Conservation (phyloP, 495 filamentous ascomycete species). For the Podospora pseudocomata region DNA sequence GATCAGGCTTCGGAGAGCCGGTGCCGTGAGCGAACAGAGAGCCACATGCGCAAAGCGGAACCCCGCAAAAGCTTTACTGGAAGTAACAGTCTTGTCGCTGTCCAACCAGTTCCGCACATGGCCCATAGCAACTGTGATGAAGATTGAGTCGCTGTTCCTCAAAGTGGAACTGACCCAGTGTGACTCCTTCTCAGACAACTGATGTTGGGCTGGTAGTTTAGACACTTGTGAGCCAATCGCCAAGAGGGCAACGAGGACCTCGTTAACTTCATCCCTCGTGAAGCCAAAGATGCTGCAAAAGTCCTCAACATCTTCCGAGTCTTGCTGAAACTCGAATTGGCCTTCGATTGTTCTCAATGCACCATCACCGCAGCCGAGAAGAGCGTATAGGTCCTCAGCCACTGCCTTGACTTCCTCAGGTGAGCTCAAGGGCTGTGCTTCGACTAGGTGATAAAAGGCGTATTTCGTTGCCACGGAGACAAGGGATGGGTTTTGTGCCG, state of each 20-base stretch:
- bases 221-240: neutral
- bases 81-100: neutral
- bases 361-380: neutral
- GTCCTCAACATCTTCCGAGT: neutral
- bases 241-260: neutral
- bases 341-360: slow-evolving; percentile 1
- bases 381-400: neutral
- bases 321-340: neutral
- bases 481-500: neutral
- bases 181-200: neutral
- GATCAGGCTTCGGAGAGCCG: neutral
- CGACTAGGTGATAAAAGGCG: neutral
- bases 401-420: neutral
- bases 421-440: neutral
- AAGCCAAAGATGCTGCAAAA: slow-evolving; percentile 6
- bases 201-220: neutral
- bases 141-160: neutral
- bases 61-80: neutral
- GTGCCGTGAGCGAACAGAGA: neutral
- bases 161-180: neutral
- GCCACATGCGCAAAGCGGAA: slow-evolving; percentile 10
- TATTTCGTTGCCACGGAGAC: neutral
- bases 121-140: neutral
- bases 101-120: slow-evolving; percentile 7
- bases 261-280: neutral